Base-by-base conservation (phyloP, 1,284 basidiomycete genomes). In the Trichosporon asahii region DNA sequence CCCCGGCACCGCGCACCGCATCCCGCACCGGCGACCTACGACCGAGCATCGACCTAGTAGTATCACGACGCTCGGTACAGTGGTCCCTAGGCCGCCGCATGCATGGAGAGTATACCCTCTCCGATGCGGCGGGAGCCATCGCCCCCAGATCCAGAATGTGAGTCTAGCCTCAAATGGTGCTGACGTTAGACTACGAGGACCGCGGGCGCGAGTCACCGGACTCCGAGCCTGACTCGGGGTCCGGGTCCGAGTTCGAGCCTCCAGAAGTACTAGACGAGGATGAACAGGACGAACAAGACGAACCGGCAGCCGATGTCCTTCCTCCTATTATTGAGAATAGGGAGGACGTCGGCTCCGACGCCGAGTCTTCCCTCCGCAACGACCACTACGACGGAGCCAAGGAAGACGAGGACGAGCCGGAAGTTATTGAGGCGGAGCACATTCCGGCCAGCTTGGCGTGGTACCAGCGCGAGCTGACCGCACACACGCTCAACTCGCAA, bases 401-500 rank as follows among this genome's bases (percentile, higher is more conserved):
- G 12, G 57, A n/a, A 11, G 29, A 31, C 2, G 57, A 61, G 29
- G 57, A 61, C 27, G 57, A 61, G 21, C 18, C n/a, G 12, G 64
- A 61, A 27, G 14, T 18, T 2, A 31, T n/a, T 18, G 57, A 61
- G 15, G 29, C 27, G 3, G 57, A n/a, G 18, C 27, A 18, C 57
- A 14, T 61, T 5, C 53, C 14, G 2, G 55, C 31, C 18, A 66
- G 64, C 0, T 9, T 67, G 15, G 15, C 6, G 27, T 70, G 72
- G 69, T 73, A 70, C 66, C 21, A 55, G n/a, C 15, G 40, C 15
- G 69, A 70, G 25, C 31, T 73, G 31, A 61, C 37, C 15, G 23
- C n/a, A 27, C 72, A 73, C 37, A 29, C 53, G 1, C 40, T 25
- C 18, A 1, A n/a, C 60, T 65, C 69, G 2, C 11, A 9, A 1